Evolutionary conservation across 305 asterid genomes (phyloP).

Genomic region (Plantago rigida): DNA sequence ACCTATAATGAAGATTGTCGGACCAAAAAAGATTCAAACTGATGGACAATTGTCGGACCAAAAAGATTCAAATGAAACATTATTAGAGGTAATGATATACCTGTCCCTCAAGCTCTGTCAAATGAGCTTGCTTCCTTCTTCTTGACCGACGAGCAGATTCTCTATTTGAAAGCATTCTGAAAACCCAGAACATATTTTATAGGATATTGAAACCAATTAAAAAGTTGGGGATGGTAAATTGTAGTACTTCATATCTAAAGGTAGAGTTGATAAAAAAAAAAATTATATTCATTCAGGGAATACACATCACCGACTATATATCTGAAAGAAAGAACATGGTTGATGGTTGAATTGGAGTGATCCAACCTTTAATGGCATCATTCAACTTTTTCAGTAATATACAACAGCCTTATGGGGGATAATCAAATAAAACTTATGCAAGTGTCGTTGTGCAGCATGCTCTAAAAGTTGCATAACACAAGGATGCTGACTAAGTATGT

Average conservation of each 20-base stretch:
- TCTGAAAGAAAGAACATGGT: neutral
- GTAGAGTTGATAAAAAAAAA: neutral
- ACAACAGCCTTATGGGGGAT: neutral
- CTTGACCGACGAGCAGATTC: constrained; percentile 99
- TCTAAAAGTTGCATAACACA: neutral
- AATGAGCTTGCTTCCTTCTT: constrained; percentile 94
- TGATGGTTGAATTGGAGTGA: neutral
- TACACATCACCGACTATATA: neutral
- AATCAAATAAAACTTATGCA: too few species aligned
- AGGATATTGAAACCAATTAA: neutral
- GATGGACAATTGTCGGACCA: constrained; percentile 21
- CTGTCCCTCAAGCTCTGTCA: constrained; percentile 92
- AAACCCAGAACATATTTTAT: constrained; percentile 22
- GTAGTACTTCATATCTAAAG: constrained; percentile 5
- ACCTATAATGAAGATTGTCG: constrained; percentile 36
- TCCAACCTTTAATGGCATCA: neutral
- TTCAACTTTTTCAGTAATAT: neutral
- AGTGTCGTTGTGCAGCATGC: too few species aligned
- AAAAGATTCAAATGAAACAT: constrained; percentile 11
- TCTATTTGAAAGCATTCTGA: constrained; percentile 97
- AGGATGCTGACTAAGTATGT: neutral
- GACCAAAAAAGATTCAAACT: constrained; percentile 14
- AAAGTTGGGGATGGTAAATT: neutral
- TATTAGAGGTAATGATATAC: constrained; percentile 27
- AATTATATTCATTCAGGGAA: neutral